A percentile compares a stretch with the other conserved stretches of the same genome.
Conservation (phyloP, 108 stramenopile genomes). For the Cyclotella kingstonii region DNA sequence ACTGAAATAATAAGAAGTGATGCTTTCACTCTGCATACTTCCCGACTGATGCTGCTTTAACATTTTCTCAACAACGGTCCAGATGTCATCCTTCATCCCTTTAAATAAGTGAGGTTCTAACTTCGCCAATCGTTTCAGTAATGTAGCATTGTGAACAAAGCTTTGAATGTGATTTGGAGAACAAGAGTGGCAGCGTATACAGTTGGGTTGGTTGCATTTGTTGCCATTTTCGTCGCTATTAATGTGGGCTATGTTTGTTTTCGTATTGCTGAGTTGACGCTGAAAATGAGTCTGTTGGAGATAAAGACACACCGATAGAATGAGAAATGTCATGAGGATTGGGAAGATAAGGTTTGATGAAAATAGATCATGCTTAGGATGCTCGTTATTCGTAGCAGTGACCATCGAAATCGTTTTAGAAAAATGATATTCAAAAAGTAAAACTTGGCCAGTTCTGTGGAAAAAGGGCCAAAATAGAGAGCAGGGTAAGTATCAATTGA, state of each 20-base stretch:
- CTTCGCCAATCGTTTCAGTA: slow-evolving; percentile 31
- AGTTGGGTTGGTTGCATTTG: slow-evolving; percentile 38
- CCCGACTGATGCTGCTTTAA: neutral
- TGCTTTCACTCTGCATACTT: neutral
- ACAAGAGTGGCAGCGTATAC: slow-evolving; percentile 38
- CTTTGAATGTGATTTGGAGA: slow-evolving; percentile 18
- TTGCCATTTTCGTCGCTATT: slow-evolving; percentile 6
- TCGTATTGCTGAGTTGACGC: neutral
- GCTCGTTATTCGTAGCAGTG: too few relatives aligned
- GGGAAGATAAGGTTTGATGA: neutral
- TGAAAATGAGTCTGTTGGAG: neutral
- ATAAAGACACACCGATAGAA: too few relatives aligned
- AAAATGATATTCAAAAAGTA: too few relatives aligned
- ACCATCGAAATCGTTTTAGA: too few relatives aligned
- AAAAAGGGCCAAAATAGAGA: too few relatives aligned
- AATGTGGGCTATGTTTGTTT: too few relatives aligned
- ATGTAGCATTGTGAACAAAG: slow-evolving; percentile 24
- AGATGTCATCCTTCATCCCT: slow-evolving; percentile 26
- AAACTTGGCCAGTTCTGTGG: too few relatives aligned
- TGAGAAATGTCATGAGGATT: too few relatives aligned
- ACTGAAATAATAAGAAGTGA: neutral
- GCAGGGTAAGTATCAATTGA: too few relatives aligned
- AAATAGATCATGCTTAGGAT: neutral
- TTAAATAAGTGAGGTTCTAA: slow-evolving; percentile 37
- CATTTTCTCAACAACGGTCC: slow-evolving; percentile 10